These are phyloP conservation scores for Paradendryphiella salina DNA, from an alignment of 2,329 filamentous ascomycete genomes.

Conservation along the genomic window DNA sequence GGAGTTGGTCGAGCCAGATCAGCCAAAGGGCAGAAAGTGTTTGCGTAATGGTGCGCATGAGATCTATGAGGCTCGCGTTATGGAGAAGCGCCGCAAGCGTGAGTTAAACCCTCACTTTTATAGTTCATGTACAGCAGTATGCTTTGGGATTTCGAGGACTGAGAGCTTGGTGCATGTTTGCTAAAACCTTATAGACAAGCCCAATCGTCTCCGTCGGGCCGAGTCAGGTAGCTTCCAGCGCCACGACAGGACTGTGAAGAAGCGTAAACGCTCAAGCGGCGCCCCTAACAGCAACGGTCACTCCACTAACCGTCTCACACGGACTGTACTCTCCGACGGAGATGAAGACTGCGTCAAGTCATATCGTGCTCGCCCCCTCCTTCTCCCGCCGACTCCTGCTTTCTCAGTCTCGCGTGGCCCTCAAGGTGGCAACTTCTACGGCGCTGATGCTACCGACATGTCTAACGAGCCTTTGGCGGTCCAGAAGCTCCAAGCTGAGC, in stretches of 20 bases:
- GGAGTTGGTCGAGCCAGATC: conserved; percentile 34
- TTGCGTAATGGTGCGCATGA: conserved; percentile 27
- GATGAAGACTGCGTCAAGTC: conserved; percentile 16
- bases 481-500: conserved; percentile 33
- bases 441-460: conserved; percentile 6
- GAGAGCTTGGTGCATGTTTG: neutral
- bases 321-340: conserved; percentile 16
- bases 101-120: conserved; percentile 7
- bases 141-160: neutral
- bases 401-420: conserved; percentile 19
- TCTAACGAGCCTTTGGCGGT: conserved; percentile 28
- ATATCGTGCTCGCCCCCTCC: neutral
- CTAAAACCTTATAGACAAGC: conserved; percentile 19
- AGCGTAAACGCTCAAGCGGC: conserved; percentile 10
- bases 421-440: conserved; percentile 1
- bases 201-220: conserved; percentile 33
- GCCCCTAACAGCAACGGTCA: conserved; percentile 7
- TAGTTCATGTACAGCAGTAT: neutral
- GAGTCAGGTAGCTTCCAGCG: conserved; percentile 33
- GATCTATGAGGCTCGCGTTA: conserved; percentile 36
- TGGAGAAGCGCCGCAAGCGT: conserved; percentile 33
- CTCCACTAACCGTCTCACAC: neutral
- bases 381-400: conserved; percentile 7
- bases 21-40: conserved; percentile 26
- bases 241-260: conserved; percentile 25